A percentile compares a stretch with the other conserved stretches of the same genome.
These are phyloP conservation scores for Gracilariopsis chorda DNA, from an alignment of 23 red algal species.

Conservation along the genomic window DNA sequence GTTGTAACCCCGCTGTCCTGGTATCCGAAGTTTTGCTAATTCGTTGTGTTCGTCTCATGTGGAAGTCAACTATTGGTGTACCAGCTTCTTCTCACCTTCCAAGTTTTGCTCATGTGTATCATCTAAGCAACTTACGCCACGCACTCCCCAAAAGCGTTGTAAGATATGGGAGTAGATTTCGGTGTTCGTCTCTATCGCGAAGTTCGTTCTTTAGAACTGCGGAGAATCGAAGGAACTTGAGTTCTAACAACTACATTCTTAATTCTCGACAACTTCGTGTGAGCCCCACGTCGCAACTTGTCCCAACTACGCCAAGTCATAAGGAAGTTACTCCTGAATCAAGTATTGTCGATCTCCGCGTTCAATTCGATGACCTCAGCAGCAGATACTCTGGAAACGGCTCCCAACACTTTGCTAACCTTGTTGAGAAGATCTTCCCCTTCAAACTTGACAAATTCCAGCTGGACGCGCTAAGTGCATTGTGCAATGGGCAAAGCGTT, in stretches of 20 bases:
- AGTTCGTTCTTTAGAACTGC: too few species aligned
- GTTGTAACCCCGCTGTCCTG: too few species aligned
- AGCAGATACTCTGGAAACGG: neutral
- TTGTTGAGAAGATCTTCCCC: conserved; percentile 42
- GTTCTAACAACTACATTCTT: too few species aligned
- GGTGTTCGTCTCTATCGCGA: too few species aligned
- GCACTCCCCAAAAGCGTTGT: too few species aligned
- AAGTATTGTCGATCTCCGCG: neutral
- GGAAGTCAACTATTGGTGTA: neutral
- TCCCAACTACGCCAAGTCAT: neutral
- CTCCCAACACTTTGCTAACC: neutral
- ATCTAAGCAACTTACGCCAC: too few species aligned
- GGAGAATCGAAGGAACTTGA: too few species aligned
- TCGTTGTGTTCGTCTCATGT: neutral
- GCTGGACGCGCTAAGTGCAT: conserved; percentile 40
- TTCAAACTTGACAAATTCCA: conserved; percentile 89
- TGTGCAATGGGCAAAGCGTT: conserved; percentile 49
- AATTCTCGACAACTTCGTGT: too few species aligned
- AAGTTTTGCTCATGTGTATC: too few species aligned
- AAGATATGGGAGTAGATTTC: too few species aligned
- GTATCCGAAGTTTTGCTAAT: too few species aligned
- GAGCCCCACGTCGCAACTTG: neutral
- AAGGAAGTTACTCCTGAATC: neutral
- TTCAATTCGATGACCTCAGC: neutral
- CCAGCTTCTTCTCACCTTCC: neutral